Conservation (phyloP, 2,329 filamentous ascomycete species). For the Cladorrhinum sp. region DNA sequence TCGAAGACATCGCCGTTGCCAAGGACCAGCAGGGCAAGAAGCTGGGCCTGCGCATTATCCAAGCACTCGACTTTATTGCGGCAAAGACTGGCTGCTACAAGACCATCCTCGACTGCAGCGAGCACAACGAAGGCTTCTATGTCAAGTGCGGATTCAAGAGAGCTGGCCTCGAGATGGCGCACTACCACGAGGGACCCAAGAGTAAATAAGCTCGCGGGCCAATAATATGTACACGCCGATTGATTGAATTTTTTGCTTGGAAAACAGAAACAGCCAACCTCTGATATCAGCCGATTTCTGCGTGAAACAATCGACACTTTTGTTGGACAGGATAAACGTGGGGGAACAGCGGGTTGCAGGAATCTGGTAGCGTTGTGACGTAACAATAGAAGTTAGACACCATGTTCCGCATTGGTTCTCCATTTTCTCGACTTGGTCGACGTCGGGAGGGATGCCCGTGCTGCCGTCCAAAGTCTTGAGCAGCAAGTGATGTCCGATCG, state of each 20-base stretch:
- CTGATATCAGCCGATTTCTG: background rate
- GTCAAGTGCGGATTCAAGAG: conserved; percentile 94
- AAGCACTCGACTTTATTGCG: conserved; percentile 86
- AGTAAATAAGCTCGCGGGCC: conserved; percentile 37
- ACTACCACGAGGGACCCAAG: conserved; percentile 72
- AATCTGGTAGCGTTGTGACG: background rate
- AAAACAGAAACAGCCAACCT: background rate
- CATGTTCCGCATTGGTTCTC: background rate
- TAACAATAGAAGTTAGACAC: background rate
- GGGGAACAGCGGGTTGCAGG: background rate
- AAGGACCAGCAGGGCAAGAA: conserved; percentile 98
- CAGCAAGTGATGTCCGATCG: background rate
- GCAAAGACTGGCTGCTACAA: conserved; percentile 92
- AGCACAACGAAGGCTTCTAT: conserved; percentile 96
- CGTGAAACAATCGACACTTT: background rate
- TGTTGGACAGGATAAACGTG: background rate
- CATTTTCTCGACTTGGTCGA: background rate
- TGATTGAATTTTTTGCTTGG: too few relatives aligned
- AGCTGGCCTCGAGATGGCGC: conserved; percentile 93
- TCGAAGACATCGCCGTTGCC: conserved; percentile 94
- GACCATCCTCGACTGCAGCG: conserved; percentile 94
- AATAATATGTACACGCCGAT: too few relatives aligned
- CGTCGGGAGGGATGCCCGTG: background rate
- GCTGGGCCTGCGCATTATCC: conserved; percentile 85
- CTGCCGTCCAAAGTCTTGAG: background rate